Evolutionary conservation across 352 stramenopile species (phyloP), one percentile per base, ranked within the genome.

Genomic region (Globisporangium splendens): DNA sequence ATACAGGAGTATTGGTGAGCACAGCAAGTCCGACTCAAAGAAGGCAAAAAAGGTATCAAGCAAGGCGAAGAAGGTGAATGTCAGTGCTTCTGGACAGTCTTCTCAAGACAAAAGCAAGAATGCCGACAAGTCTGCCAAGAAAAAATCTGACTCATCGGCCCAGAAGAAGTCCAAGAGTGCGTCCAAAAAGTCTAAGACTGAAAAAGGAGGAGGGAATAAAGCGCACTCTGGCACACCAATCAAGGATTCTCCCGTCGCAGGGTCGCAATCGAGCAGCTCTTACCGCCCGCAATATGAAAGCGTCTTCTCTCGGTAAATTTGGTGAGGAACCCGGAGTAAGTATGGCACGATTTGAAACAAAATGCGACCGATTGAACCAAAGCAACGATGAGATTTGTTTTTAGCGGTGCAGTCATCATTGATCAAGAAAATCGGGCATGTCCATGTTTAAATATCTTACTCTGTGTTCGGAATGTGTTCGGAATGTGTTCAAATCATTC

Each of bases 281-380:
- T 90, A 78, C 43, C 72, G 75, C 21, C 78, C 77, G 47, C 78
- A 85, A 38, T 83, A 88, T 54, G 81, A 91, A 60, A 89, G 65
- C 52, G 70, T 89, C 3, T 91, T 88, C 49, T 78, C 74, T 20
- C 75, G 69, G 44, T 86, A 85, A 55, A 42, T 44, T 44, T n/a
- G 39, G 3, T 18, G 39, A 44, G 39, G 39, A 44, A 44, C 13
- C 39, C 39, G 2, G 39, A 44, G 39, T 15, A 44, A 44, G 39
- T 44, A 18, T 44, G 12, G 2, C 39, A n/a, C 39, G 12, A 44
- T 10, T 12, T 44, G 39, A n/a, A 44, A 44, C 12, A 44, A n/a
- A 18, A 44, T 44, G 39, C 17, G 39, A n/a, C 17, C 17, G 39
- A 2, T 13, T 44, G 39, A 44, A 10, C 13, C 1, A n/a, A 12